A percentile compares a stretch with the other conserved stretches of the same genome.
Conservation (phyloP, 148 eudicot species). For the Camellia japonica region DNA sequence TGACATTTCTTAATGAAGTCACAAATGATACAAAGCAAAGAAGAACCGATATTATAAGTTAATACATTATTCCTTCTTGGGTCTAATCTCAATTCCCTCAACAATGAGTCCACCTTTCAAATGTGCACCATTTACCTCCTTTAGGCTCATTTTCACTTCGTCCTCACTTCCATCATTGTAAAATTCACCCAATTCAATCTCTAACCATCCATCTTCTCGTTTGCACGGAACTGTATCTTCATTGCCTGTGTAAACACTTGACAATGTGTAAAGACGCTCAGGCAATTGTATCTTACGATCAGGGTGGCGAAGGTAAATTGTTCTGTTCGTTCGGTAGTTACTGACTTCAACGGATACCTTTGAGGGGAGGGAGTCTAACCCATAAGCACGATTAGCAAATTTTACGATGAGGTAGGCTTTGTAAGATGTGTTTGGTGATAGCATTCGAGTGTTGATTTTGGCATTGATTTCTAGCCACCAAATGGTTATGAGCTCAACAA, state of each 20-base stretch:
- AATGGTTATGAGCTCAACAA: constrained; percentile 46
- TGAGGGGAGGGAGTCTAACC: constrained; percentile 47
- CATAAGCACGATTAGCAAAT: constrained; percentile 46
- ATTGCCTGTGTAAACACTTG: constrained; percentile 16
- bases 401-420: constrained; percentile 45
- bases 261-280: constrained; percentile 13
- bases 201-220: constrained; percentile 69
- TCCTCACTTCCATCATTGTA: constrained; percentile 27
- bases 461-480: constrained; percentile 63
- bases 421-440: constrained; percentile 54
- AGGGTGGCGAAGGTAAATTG: constrained; percentile 17
- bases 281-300: constrained; percentile 1
- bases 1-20: too few species aligned
- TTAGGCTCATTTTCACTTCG: constrained; percentile 58
- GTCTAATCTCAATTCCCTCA: constrained; percentile 72
- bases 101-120: constrained; percentile 74
- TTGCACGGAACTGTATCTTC: constrained; percentile 10
- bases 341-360: constrained; percentile 46
- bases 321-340: constrained; percentile 16
- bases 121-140: constrained; percentile 62
- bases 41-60: too few species aligned
- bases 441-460: constrained; percentile 20
- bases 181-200: constrained; percentile 67
- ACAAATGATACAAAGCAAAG: too few species aligned
- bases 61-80: constrained; percentile 13